These are phyloP conservation scores for Veloboletus limbatus DNA, from an alignment of 1,284 basidiomycete species.

Conservation along the genomic window DNA sequence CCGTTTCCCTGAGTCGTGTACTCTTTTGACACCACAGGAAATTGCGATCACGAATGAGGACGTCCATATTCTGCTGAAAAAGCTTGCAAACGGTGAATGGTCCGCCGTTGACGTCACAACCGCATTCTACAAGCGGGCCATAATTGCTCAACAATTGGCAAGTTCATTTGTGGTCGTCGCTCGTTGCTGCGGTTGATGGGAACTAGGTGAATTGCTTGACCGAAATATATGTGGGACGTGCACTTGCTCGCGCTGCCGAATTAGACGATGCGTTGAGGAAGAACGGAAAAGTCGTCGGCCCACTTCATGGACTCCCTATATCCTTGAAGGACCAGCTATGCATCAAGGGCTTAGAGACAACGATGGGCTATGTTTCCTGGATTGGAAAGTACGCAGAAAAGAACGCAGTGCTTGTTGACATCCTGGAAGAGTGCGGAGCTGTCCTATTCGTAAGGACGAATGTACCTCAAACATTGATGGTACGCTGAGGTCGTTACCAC, in stretches of 20 bases:
- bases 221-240: constrained; percentile 53
- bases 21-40: constrained; percentile 45
- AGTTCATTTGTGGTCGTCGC: not conserved
- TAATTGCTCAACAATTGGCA: constrained; percentile 60
- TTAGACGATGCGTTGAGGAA: constrained; percentile 47
- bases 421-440: constrained; percentile 59
- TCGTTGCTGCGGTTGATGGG: constrained; percentile 18
- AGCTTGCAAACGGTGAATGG: constrained; percentile 41
- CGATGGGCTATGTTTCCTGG: constrained; percentile 65
- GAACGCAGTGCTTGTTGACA: constrained; percentile 58
- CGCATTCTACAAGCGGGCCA: constrained; percentile 58
- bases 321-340: constrained; percentile 61
- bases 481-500: constrained; percentile 19
- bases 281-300: constrained; percentile 50
- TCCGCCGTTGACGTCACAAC: constrained; percentile 47
- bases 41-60: constrained; percentile 50
- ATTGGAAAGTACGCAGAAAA: constrained; percentile 52
- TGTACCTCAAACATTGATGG: constrained; percentile 67
- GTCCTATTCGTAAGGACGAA: constrained; percentile 71
- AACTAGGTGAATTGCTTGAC: constrained; percentile 54
- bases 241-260: constrained; percentile 48
- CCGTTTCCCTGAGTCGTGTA: constrained; percentile 40
- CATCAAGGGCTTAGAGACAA: constrained; percentile 52
- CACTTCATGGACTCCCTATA: constrained; percentile 61
- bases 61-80: constrained; percentile 38